Evolutionary conservation across 2,329 filamentous ascomycete genomes (phyloP).

Genomic region (Fonsecaea nubica): DNA sequence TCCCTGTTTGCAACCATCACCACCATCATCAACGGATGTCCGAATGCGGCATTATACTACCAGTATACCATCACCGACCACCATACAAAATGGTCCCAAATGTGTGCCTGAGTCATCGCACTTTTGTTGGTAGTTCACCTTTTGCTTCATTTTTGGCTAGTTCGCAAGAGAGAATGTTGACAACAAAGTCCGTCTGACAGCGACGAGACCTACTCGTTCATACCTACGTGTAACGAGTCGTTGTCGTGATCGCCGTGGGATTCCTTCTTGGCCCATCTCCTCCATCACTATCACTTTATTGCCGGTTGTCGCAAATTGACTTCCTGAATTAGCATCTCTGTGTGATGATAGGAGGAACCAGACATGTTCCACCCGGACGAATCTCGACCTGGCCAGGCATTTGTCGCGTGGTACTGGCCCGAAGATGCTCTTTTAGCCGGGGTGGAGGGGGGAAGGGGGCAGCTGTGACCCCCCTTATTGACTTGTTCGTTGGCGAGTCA

Average conservation of each 20-base stretch:
- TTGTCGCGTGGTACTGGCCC: slow-evolving; percentile 23
- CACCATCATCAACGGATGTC: background rate
- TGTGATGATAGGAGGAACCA: slow-evolving; percentile 12
- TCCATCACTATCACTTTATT: slow-evolving; percentile 12
- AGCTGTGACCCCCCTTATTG: slow-evolving; percentile 2
- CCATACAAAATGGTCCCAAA: background rate
- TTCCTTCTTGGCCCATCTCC: slow-evolving; percentile 3
- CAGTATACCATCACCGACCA: background rate
- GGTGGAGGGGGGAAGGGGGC: background rate
- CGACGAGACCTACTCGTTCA: background rate
- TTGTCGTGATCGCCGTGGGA: background rate
- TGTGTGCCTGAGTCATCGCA: slow-evolving; percentile 16
- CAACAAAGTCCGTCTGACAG: background rate
- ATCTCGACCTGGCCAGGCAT: slow-evolving; percentile 16
- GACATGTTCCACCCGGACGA: slow-evolving; percentile 3
- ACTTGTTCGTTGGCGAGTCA: slow-evolving; percentile 9
- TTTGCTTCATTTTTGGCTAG: slow-evolving; percentile 9
- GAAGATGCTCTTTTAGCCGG: slow-evolving; percentile 17
- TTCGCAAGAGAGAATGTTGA: background rate
- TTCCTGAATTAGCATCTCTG: slow-evolving; percentile 17
- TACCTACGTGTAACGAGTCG: background rate
- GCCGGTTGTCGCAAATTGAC: slow-evolving; percentile 14
- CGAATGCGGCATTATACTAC: slow-evolving; percentile 11
- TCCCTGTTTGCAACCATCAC: background rate
- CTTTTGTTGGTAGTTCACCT: background rate